Base-by-base conservation (phyloP, 1,139 yeast species). In the Kodamaea alishanica region DNA sequence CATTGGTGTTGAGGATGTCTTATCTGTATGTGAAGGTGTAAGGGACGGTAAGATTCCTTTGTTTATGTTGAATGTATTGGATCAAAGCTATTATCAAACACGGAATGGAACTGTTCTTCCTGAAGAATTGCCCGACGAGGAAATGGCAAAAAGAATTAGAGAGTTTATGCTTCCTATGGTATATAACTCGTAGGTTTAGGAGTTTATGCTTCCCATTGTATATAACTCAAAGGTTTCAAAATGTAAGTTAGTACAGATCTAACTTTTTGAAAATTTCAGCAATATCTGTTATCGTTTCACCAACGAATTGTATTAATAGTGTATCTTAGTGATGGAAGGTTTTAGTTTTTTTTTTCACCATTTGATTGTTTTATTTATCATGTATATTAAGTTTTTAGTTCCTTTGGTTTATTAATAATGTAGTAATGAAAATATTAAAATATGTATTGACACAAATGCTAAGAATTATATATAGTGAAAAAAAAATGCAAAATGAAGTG, bases 1-100 rank as follows among this genome's bases (percentile, higher is more conserved):
- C 32, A 46, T 67, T 5, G 54, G 59, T 5, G 56, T 61, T 1
- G 58, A 58, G 28, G 73, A 67, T 25, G 70, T 67, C 9, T 53
- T 67, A 29, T 48, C 60, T 8, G 59, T 67, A 1, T 60, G 70
- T 36, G 70, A 65, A 41, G 73, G 72, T 1, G 67, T 67, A 0
- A 49, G 71, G 39, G 73, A 67, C 44, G 60, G 61, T n/a, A 66
- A 63, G 40, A 65, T 67, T 24, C 73, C 73, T 1, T 44, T 61
- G 23, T 65, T 66, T 33, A 63, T 67, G 67, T 54, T 67, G 39
- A 67, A 67, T 45, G 62, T 67, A 11, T 52, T 67, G 40, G 73
- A 67, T 44, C 65, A 60, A 23, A 57, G 60, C 2, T 62, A 63
- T 41, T 57, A 60, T 38, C 58, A 61, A 1, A 57, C 55, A 1